Evolutionary conservation across 2,329 filamentous ascomycete genomes (phyloP).

Genomic region (Trichoderma semiorbis): DNA sequence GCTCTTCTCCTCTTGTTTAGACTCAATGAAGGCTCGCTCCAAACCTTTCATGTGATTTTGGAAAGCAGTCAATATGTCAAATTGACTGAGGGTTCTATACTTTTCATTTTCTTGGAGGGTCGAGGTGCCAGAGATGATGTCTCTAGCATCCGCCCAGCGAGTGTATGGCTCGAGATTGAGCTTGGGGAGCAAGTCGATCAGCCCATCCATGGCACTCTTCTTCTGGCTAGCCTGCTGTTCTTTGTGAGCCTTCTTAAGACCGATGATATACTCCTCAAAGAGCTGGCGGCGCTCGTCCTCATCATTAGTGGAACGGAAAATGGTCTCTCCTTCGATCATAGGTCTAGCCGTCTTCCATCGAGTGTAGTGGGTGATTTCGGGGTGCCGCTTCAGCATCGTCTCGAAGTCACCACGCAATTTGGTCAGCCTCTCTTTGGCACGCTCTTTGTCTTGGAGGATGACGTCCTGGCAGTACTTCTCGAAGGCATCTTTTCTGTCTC

Average conservation of each 20-base stretch:
- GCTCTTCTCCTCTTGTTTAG: slow-evolving; percentile 82
- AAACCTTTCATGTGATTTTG: slow-evolving; percentile 92
- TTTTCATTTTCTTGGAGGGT: slow-evolving; percentile 78
- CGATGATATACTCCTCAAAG: slow-evolving; percentile 88
- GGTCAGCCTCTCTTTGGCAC: slow-evolving; percentile 84
- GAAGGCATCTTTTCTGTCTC: slow-evolving; percentile 84
- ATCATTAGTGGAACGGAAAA: slow-evolving; percentile 85
- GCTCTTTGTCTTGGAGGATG: slow-evolving; percentile 87
- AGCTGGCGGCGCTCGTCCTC: slow-evolving; percentile 84
- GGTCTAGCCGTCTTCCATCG: slow-evolving; percentile 94
- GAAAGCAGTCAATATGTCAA: slow-evolving; percentile 88
- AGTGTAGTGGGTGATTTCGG: slow-evolving; percentile 95
- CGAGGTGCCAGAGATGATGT: slow-evolving; percentile 71
- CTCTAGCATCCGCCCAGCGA: slow-evolving; percentile 87
- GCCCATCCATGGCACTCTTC: slow-evolving; percentile 79
- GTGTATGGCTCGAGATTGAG: slow-evolving; percentile 90
- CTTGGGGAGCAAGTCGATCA: slow-evolving; percentile 72
- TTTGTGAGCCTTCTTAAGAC: slow-evolving; percentile 75
- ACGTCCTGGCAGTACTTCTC: slow-evolving; percentile 93
- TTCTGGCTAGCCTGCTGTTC: slow-evolving; percentile 70
- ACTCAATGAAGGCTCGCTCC: slow-evolving; percentile 88
- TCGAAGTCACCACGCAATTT: slow-evolving; percentile 93
- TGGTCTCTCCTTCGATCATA: slow-evolving; percentile 91
- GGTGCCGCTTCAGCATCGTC: slow-evolving; percentile 92
- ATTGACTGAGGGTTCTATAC: slow-evolving; percentile 80